phyloP scores from a whole-genome alignment of 805 yeast species.

The Sugiyamaella valdiviana region DNA sequence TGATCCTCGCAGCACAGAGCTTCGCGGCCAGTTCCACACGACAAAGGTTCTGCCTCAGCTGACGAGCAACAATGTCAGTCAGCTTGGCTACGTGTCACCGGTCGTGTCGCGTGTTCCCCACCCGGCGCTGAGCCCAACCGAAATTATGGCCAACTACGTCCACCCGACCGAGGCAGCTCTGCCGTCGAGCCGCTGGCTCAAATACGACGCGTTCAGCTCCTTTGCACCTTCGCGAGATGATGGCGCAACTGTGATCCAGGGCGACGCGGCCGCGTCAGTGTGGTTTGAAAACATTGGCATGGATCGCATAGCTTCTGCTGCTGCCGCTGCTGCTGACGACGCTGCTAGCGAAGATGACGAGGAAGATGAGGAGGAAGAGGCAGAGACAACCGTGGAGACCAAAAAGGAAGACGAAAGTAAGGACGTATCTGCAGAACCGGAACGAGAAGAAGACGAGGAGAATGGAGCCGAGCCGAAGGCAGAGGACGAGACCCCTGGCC shows the following conservation, averaged over 20 bases:
- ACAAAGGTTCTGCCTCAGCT: slow-evolving; percentile 61
- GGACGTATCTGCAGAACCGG: too few relatives aligned
- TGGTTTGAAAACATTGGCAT: slow-evolving; percentile 30
- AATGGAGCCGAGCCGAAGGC: background rate
- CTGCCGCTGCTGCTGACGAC: slow-evolving; percentile 10
- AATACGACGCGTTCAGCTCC: slow-evolving; percentile 42
- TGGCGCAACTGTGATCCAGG: slow-evolving; percentile 47
- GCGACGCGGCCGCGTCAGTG: slow-evolving; percentile 26
- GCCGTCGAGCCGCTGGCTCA: slow-evolving; percentile 62
- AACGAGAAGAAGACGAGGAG: slow-evolving; percentile 5
- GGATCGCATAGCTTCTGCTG: background rate
- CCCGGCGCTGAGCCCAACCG: slow-evolving; percentile 46
- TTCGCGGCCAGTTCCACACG: slow-evolving; percentile 62
- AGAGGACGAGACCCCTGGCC: slow-evolving; percentile 1
- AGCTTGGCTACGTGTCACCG: slow-evolving; percentile 43
- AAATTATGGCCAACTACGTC: slow-evolving; percentile 38
- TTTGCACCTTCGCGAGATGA: slow-evolving; percentile 68
- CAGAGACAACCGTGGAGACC: slow-evolving; percentile 2
- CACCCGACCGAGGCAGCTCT: slow-evolving; percentile 40
- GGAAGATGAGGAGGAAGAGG: slow-evolving; percentile 19
- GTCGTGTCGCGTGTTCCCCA: slow-evolving; percentile 41
- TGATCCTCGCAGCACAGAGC: slow-evolving; percentile 64
- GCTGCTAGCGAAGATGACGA: slow-evolving; percentile 18
- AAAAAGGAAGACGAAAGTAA: background rate
- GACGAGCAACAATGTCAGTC: slow-evolving; percentile 33